Evolutionary conservation across 768 basidiomycete species (phyloP).

Genomic region (Omphalotus guepiniiformis): DNA sequence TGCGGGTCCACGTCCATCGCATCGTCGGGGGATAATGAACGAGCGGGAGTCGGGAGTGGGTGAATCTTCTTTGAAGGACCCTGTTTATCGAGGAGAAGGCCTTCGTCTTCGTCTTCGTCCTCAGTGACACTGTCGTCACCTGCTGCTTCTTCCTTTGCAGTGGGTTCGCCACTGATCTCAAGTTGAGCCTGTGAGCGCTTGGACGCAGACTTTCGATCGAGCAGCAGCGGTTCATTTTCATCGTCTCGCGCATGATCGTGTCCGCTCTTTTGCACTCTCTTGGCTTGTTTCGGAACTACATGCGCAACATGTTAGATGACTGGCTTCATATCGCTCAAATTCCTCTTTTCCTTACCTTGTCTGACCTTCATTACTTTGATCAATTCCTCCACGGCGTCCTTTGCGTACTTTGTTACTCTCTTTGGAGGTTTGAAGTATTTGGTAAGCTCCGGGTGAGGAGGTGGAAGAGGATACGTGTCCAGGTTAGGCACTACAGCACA

Average conservation of each 20-base stretch:
- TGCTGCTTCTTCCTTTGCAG: slow-evolving; percentile 16
- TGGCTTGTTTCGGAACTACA: slow-evolving; percentile 61
- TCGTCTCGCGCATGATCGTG: slow-evolving; percentile 63
- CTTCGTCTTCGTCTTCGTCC: slow-evolving; percentile 36
- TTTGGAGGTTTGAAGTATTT: slow-evolving; percentile 83
- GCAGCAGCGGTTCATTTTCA: slow-evolving; percentile 53
- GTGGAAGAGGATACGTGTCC: slow-evolving; percentile 69
- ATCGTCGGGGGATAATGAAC: slow-evolving; percentile 39
- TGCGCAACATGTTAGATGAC: neutral
- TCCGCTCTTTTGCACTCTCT: slow-evolving; percentile 53
- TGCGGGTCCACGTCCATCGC: slow-evolving; percentile 41
- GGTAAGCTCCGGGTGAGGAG: slow-evolving; percentile 78
- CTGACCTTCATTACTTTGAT: slow-evolving; percentile 71
- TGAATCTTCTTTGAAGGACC: slow-evolving; percentile 16
- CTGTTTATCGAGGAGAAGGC: slow-evolving; percentile 15
- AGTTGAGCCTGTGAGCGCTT: slow-evolving; percentile 9
- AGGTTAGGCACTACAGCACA: slow-evolving; percentile 75
- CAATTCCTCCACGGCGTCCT: slow-evolving; percentile 53
- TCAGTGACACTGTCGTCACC: slow-evolving; percentile 53
- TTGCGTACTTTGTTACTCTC: slow-evolving; percentile 58
- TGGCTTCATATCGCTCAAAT: neutral
- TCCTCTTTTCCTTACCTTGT: slow-evolving; percentile 65
- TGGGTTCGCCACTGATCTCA: slow-evolving; percentile 25
- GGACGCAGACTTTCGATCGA: slow-evolving; percentile 36
- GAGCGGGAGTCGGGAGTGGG: slow-evolving; percentile 50